Base-by-base conservation (phyloP, 139 green algal genomes). In the Chlamydomonas sp. region DNA sequence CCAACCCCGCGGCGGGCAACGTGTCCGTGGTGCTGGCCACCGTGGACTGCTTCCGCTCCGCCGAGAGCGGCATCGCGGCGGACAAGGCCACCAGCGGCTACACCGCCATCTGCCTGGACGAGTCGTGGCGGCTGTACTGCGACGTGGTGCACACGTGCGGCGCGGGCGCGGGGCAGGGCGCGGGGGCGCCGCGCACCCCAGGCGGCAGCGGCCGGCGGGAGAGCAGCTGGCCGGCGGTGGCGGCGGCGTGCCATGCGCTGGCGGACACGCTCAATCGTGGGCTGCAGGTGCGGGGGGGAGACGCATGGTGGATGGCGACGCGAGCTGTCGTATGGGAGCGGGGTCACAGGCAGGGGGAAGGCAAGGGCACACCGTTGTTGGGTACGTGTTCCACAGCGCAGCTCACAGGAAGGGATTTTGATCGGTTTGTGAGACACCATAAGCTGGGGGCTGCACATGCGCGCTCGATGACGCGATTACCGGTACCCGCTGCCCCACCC, bases 61-160 rank as follows among this genome's bases (percentile, higher is more conserved):
- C 87, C 0, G 87, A 90, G 66, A 66, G 81, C 58, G 92, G 77
- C 16, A 80, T 85, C 58, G 92, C 92, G 10, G 67, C 71, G 5
- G 86, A 93, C 76, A 92, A 91, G 78, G 86, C 89, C 17, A 68
- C 80, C 58, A 83, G 80, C 16, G 90, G 92, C 74, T 93, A 95
- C 89, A 93, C 91, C 1, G 88, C 86, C 60, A 85, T 95, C 10
- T 86, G 79, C 18, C 89, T 93, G 79, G 88, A 92, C 3, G 91
- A 89, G 15, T 85, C 49, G 60, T 83, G 88, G 62, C 49, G 78
- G 18, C 62, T 91, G 61, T 94, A 90, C 87, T 89, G 72, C 62
- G 77, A 86, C 4, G 76, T 95, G 68, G 89, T 95, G 60, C 59
- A 79, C 71, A 63, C 64, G 20, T 80, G 85, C 84, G 64, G 74